Evolutionary conservation across 1,284 basidiomycete genomes (phyloP), one percentile per base, ranked within the genome.

Genomic region (Rhodotorula sp.): DNA sequence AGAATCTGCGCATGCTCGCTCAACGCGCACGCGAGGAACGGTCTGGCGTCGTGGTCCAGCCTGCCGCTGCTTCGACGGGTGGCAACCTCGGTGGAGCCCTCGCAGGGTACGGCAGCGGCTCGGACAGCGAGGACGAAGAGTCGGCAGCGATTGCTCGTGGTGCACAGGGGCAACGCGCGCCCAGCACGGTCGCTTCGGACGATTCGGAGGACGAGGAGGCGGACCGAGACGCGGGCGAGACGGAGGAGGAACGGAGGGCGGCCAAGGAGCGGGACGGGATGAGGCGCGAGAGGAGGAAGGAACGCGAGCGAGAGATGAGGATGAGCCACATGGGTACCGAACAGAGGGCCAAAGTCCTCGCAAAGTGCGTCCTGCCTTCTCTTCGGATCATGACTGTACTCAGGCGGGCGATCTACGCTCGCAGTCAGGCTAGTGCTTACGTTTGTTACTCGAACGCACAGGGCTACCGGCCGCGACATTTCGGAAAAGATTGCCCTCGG

Each of bases 241-340:
- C 82, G 23, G 81, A 79, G 49, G 85, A 91, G 74, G 94, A 97
- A 71, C 91, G 93, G 78, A 92, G 92, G 64, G 91, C 92, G 14
- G 89, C 89, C 64, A 87, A 87, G 79, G 87, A 97, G 79, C 88
- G 97, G 64, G 95, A 98, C 81, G 84, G 90, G 76, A 93, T 98
- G 87, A 87, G 96, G 66, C 85, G 87, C 66, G 94, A 98, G 85
- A 94, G 97, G 85, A 87, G 92, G 79, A 87, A 90, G 69, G 93
- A 99, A 81, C 88, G 95, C 49, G 95, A 99, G 84, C 89, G 96
- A 65, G 96, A 99, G 83, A 88, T 99, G 89, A 87, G 97, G 70
- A 97, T 99, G 94, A 94, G 88, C 82, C 98, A 98, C 80, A 99
- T 99, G 97, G 97, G 97, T 51, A 89, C 90, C 49, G 97, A 99